Conservation (phyloP, 257 asterid genomes). For the Paraleonurus japonicus region DNA sequence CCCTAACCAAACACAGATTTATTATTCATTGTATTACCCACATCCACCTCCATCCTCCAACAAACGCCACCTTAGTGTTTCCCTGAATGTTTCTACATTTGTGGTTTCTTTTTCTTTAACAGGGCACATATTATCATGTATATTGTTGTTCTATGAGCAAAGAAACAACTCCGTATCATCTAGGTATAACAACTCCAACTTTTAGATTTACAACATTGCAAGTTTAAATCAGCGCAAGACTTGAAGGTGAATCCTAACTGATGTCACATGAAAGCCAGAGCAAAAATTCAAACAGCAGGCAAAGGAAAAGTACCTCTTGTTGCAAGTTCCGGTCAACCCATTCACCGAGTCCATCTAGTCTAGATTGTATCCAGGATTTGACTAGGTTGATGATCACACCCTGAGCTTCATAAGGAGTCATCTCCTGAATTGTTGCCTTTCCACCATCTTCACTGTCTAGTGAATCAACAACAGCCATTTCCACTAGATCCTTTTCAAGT, state of each 20-base stretch:
- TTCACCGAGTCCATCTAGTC: slow-evolving; percentile 74
- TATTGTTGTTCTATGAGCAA: neutral
- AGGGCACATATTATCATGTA: neutral
- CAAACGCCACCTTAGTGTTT: neutral
- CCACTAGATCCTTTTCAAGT: slow-evolving; percentile 84
- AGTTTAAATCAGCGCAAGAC: neutral
- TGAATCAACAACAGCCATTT: slow-evolving; percentile 89
- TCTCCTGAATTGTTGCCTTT: slow-evolving; percentile 86
- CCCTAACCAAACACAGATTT: neutral
- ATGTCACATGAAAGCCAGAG: neutral
- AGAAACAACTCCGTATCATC: neutral
- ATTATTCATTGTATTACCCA: no score
- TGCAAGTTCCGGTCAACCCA: slow-evolving; percentile 86
- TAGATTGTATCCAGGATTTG: slow-evolving; percentile 73
- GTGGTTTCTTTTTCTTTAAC: neutral
- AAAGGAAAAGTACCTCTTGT: slow-evolving; percentile 61
- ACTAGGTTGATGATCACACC: slow-evolving; percentile 67
- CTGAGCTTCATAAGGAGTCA: slow-evolving; percentile 92
- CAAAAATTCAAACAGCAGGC: neutral
- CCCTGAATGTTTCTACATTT: neutral
- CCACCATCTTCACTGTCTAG: slow-evolving; percentile 98
- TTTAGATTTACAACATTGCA: neutral
- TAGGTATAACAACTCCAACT: neutral
- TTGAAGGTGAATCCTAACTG: slow-evolving; percentile 6
- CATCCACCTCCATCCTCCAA: no score